Conservation (phyloP, 306 rosid species). For the Lathyrus sativus region DNA sequence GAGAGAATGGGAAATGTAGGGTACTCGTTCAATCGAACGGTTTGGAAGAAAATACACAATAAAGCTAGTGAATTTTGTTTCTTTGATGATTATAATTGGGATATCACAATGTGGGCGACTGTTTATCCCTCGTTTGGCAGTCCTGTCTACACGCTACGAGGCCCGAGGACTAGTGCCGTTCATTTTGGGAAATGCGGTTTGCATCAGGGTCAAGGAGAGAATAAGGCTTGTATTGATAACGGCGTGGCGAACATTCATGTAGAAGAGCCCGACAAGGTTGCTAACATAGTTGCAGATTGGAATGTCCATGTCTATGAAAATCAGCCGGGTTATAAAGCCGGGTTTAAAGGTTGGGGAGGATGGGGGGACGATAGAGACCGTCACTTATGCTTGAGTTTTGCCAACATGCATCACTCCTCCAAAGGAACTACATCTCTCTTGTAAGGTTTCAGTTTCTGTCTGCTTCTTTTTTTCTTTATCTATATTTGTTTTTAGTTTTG, state of each 20-base stretch:
- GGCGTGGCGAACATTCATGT: conserved; percentile 63
- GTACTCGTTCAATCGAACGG: conserved; percentile 75
- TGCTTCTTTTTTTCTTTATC: conserved; percentile 11
- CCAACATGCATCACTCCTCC: conserved; percentile 66
- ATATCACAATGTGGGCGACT: conserved; percentile 97
- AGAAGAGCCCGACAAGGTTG: conserved; percentile 59
- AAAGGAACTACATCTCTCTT: conserved; percentile 33
- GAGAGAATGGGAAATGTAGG: conserved; percentile 98
- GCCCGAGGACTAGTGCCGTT: conserved; percentile 84
- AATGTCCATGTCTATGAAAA: conserved; percentile 52
- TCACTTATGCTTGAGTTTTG: conserved; percentile 71
- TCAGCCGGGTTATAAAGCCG: conserved; percentile 91
- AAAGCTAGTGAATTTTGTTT: conserved; percentile 75
- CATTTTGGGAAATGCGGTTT: conserved; percentile 96
- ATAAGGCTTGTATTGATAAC: conserved; percentile 66
- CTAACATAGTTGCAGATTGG: conserved; percentile 76
- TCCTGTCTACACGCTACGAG: conserved; percentile 82
- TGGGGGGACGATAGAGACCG: conserved; percentile 95
- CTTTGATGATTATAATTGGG: conserved; percentile 98
- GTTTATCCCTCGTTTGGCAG: conserved; percentile 93
- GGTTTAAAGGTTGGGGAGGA: conserved; percentile 98
- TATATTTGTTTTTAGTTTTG: neutral
- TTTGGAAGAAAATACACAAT: conserved; percentile 88
- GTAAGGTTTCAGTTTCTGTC: conserved; percentile 37
- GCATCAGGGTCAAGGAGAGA: conserved; percentile 94